Conservation (phyloP, 805 yeast species). For the Metahyphopichia silvanorum region DNA sequence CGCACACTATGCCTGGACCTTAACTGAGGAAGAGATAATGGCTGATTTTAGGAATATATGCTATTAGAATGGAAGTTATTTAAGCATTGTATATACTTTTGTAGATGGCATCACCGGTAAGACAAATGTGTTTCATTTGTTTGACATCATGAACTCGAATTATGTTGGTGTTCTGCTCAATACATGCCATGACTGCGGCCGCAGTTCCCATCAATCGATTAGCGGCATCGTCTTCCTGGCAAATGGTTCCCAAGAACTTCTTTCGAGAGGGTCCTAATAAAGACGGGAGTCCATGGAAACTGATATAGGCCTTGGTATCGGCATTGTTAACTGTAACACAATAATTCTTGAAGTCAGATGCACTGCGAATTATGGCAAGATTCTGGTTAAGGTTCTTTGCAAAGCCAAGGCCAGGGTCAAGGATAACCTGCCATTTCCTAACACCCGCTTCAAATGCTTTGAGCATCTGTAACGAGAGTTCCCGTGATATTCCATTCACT, state of each 20-base stretch:
- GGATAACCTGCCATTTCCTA: conserved; percentile 81
- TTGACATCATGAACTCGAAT: conserved; percentile 85
- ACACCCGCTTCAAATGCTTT: conserved; percentile 64
- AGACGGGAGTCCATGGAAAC: conserved; percentile 58
- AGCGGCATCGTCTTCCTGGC: conserved; percentile 51
- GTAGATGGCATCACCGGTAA: conserved; percentile 74
- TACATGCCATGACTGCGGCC: conserved; percentile 69
- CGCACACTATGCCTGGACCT: no score
- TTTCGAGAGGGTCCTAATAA: conserved; percentile 89
- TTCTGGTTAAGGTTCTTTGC: conserved; percentile 82
- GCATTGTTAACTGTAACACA: conserved; percentile 21
- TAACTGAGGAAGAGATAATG: no score
- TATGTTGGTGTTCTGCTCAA: conserved; percentile 72
- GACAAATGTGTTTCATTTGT: conserved; percentile 44
- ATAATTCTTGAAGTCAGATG: conserved; percentile 47
- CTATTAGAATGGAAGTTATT: no score
- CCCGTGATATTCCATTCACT: conserved; percentile 59
- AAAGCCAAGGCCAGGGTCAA: conserved; percentile 96
- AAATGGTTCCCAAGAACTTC: conserved; percentile 74
- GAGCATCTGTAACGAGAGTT: conserved; percentile 53
- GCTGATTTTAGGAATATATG: no score
- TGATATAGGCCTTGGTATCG: conserved; percentile 13
- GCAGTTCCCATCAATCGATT: conserved; percentile 77
- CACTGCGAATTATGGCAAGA: conserved; percentile 55
- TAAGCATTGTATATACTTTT: conserved; percentile 26